Evolutionary conservation across 495 filamentous ascomycete species (phyloP).

Genomic region (Peziza echinospora): DNA sequence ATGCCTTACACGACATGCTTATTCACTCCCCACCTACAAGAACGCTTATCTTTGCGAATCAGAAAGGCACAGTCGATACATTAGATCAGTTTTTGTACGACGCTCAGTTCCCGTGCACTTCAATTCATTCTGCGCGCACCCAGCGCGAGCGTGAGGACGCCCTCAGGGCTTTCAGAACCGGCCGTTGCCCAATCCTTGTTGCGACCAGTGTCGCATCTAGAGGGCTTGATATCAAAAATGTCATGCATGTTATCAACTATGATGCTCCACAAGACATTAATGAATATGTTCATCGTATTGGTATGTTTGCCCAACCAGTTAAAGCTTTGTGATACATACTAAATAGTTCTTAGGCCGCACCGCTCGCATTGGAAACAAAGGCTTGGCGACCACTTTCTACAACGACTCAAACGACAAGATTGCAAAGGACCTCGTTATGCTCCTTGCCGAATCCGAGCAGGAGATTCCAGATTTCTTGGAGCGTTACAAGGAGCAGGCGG

Average conservation of each 20-base stretch:
- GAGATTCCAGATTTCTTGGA: slow-evolving; percentile 63
- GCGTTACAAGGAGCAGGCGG: slow-evolving; percentile 22
- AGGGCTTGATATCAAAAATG: slow-evolving; percentile 71
- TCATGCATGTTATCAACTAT: slow-evolving; percentile 84
- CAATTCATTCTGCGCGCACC: slow-evolving; percentile 69
- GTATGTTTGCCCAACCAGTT: slow-evolving; percentile 24
- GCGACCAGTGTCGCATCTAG: slow-evolving; percentile 69
- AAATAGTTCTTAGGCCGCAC: slow-evolving; percentile 49
- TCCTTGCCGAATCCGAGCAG: slow-evolving; percentile 59
- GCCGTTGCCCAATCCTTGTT: slow-evolving; percentile 53
- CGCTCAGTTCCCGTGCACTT: slow-evolving; percentile 51
- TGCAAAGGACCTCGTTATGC: slow-evolving; percentile 46
- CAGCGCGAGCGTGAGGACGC: slow-evolving; percentile 88
- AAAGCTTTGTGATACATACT: not conserved
- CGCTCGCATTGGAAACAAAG: slow-evolving; percentile 74
- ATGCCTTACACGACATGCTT: slow-evolving; percentile 52
- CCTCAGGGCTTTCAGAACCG: slow-evolving; percentile 59
- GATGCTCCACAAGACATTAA: slow-evolving; percentile 86
- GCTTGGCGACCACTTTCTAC: slow-evolving; percentile 77
- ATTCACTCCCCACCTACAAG: slow-evolving; percentile 42
- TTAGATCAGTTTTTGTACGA: slow-evolving; percentile 79
- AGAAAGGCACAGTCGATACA: slow-evolving; percentile 47
- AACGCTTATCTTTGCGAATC: slow-evolving; percentile 86
- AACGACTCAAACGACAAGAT: slow-evolving; percentile 49
- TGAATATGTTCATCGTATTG: slow-evolving; percentile 88